A percentile compares a stretch with the other conserved stretches of the same genome.
Evolutionary conservation across 192 early-diverging fungal species (phyloP).

Genomic region (Coemansia sp.): DNA sequence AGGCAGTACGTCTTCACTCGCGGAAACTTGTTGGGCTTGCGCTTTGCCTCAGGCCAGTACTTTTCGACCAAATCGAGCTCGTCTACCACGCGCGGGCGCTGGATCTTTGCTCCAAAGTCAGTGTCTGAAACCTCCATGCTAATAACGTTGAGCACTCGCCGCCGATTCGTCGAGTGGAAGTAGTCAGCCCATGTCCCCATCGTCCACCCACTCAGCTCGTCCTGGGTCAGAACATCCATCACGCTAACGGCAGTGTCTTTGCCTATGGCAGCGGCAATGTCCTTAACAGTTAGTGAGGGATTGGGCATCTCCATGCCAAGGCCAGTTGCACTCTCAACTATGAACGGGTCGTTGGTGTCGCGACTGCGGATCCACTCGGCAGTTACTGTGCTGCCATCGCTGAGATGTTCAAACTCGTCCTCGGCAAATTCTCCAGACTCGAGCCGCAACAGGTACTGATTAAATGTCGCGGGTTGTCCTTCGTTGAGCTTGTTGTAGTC

Average conservation of each 20-base stretch:
- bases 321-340: constrained; percentile 65
- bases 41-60: constrained; percentile 71
- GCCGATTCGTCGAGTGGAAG: constrained; percentile 60
- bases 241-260: constrained; percentile 75
- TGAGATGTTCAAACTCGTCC: constrained; percentile 65
- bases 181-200: constrained; percentile 84
- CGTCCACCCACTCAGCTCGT: constrained; percentile 73
- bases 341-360: constrained; percentile 72
- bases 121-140: constrained; percentile 82
- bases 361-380: constrained; percentile 60
- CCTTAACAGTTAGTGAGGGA: constrained; percentile 57
- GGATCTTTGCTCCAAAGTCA: constrained; percentile 61
- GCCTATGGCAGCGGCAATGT: constrained; percentile 59
- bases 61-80: constrained; percentile 88
- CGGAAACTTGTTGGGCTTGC: constrained; percentile 72
- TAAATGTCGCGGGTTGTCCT: constrained; percentile 71
- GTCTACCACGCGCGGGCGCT: constrained; percentile 74
- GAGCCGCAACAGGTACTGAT: constrained; percentile 76
- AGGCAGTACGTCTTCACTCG: constrained; percentile 88
- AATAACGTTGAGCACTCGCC: constrained; percentile 82
- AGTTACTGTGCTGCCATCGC: constrained; percentile 63
- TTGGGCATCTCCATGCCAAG: constrained; percentile 84
- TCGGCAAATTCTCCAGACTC: constrained; percentile 63
- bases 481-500: constrained; percentile 86
- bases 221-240: constrained; percentile 90